phyloP scores from a whole-genome alignment of 805 yeast species.

The Lachancea nothofagi region DNA sequence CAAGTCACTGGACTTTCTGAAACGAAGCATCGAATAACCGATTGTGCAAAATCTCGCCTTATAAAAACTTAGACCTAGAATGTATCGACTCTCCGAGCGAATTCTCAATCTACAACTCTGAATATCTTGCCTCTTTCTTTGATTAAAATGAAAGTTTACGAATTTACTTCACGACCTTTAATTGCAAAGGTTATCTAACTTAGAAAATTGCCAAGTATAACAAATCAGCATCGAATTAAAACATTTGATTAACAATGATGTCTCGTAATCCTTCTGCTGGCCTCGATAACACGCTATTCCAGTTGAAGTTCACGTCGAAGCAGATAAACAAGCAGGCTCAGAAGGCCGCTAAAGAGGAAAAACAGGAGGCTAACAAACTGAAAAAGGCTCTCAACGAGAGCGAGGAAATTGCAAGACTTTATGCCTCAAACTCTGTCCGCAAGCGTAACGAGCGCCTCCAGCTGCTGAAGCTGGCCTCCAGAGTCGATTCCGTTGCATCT shows the following conservation, averaged over 20 bases:
- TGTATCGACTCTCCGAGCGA: too few relatives aligned
- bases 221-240: background rate
- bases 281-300: constrained; percentile 33
- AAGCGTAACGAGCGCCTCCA: constrained; percentile 83
- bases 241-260: constrained; percentile 14
- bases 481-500: constrained; percentile 94
- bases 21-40: too few relatives aligned
- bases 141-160: too few relatives aligned
- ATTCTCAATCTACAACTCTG: too few relatives aligned
- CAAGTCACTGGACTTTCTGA: too few relatives aligned
- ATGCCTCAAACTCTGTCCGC: constrained; percentile 94
- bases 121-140: too few relatives aligned
- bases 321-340: constrained; percentile 85
- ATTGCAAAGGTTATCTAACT: background rate
- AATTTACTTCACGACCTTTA: too few relatives aligned
- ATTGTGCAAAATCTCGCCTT: too few relatives aligned
- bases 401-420: constrained; percentile 85
- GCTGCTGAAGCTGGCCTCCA: constrained; percentile 71
- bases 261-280: constrained; percentile 30
- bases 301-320: constrained; percentile 77
- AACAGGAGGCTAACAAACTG: constrained; percentile 77
- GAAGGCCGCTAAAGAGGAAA: constrained; percentile 86
- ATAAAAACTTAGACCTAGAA: too few relatives aligned
- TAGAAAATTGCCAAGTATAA: background rate
- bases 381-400: constrained; percentile 50